A percentile compares a stretch with the other conserved stretches of the same genome.
phyloP scores from a whole-genome alignment of 2,329 filamentous ascomycete genomes.

The Xylariaceae sp. region DNA sequence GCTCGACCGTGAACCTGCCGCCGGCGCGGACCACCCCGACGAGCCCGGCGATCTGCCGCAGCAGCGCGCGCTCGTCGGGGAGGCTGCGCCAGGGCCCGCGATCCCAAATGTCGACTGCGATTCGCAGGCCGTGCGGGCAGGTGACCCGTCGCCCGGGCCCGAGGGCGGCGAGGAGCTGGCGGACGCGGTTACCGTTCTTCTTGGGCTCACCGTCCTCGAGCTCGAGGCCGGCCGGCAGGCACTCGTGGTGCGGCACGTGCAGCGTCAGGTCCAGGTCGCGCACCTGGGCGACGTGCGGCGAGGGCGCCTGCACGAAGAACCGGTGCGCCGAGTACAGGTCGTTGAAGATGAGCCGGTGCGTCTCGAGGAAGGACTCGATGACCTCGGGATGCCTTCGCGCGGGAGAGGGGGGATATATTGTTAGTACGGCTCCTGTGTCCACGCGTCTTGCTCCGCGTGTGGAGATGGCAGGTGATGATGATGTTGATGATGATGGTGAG shows the following conservation, averaged over 20 bases:
- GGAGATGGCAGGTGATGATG: no score
- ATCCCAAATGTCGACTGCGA: constrained; percentile 24
- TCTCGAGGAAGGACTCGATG: constrained; percentile 23
- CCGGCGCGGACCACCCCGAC: constrained; percentile 14
- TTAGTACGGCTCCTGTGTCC: background rate
- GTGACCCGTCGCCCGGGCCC: no score
- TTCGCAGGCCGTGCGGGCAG: constrained; percentile 19
- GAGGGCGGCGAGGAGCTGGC: constrained; percentile 6
- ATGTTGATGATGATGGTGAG: no score
- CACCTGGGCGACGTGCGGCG: constrained; percentile 15
- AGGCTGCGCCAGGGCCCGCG: constrained; percentile 23
- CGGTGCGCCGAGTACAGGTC: constrained; percentile 20
- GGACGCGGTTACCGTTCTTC: constrained; percentile 10
- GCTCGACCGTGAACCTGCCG: constrained; percentile 18
- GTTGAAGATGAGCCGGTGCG: constrained; percentile 23
- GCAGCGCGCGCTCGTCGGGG: constrained; percentile 17
- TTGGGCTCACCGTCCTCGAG: no score
- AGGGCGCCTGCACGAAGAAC: constrained; percentile 20
- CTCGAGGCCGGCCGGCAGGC: constrained; percentile 14
- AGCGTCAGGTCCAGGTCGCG: constrained; percentile 23
- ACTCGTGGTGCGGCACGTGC: constrained; percentile 18
- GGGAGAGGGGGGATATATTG: constrained; percentile 4
- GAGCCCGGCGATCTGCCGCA: constrained; percentile 12
- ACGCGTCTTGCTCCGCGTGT: background rate
- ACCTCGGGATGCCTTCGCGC: constrained; percentile 23